Percentiles rank a stretch among this genome's conserved stretches.
Evolutionary conservation across 2,329 filamentous ascomycete genomes (phyloP).

Genomic region (Moelleriella libera): DNA sequence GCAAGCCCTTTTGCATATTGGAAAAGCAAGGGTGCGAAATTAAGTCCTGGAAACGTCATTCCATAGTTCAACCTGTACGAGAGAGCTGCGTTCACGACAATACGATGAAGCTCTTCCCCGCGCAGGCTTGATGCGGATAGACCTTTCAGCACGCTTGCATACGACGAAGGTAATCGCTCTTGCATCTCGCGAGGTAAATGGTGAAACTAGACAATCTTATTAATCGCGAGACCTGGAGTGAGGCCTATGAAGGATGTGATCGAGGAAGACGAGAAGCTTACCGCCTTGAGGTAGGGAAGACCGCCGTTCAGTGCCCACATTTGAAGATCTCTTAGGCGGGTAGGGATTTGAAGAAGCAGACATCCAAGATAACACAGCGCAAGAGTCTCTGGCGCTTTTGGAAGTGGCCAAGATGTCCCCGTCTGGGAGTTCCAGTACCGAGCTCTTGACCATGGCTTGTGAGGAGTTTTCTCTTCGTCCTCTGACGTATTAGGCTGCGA

Average conservation of each 20-base stretch:
- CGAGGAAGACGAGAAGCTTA: constrained; percentile 19
- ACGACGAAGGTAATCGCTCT: constrained; percentile 46
- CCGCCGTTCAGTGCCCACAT: constrained; percentile 53
- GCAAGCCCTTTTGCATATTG: constrained; percentile 57
- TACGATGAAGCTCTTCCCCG: constrained; percentile 47
- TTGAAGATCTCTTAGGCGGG: constrained; percentile 59
- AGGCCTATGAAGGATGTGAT: no score
- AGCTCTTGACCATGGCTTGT: constrained; percentile 15
- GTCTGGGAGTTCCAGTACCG: constrained; percentile 30
- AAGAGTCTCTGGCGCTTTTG: constrained; percentile 61
- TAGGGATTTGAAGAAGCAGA: constrained; percentile 59
- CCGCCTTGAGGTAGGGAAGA: constrained; percentile 58
- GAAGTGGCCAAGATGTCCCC: constrained; percentile 38
- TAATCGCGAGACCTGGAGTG: neutral
- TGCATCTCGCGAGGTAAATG: constrained; percentile 50
- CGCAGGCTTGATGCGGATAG: constrained; percentile 24
- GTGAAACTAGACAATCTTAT: constrained; percentile 26
- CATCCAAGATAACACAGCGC: constrained; percentile 69
- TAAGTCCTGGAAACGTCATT: constrained; percentile 59
- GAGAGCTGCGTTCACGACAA: constrained; percentile 45
- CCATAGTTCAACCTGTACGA: constrained; percentile 55
- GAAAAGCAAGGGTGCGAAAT: constrained; percentile 52
- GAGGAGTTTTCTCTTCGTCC: constrained; percentile 10
- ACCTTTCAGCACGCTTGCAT: constrained; percentile 44
- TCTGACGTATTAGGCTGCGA: constrained; percentile 16